Base-by-base conservation (phyloP, 2,329 filamentous ascomycete genomes). In the Claviceps pazoutovae region DNA sequence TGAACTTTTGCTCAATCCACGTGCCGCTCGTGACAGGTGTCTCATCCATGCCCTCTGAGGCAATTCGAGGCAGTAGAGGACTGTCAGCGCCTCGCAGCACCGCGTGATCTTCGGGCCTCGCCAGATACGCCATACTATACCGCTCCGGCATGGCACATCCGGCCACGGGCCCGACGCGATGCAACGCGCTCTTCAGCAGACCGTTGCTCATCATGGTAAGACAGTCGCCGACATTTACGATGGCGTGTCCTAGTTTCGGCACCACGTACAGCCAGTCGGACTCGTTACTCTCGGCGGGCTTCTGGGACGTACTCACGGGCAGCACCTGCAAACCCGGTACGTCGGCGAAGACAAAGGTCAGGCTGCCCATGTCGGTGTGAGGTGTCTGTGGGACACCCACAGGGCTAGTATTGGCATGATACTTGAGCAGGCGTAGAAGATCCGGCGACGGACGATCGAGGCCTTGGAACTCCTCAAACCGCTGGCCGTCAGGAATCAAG, bases 261-360 rank as follows among this genome's bases (percentile, higher is more conserved):
- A n/a, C 26, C 23, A 46, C 44, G 26, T 46, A 46, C 44, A 46
- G 44, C 44, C 44, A 46, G 44, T 46, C 44, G 44, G 44, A 46
- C 26, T 46, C 44, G 23, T 34, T 30, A 5, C 19, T 13, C 23
- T 11, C 44, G n/a, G 17, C 4, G 21, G 4, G 43, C 43, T 30
- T 30, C 26, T 34, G 44, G 7, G 23, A 23, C 26, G 36, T 16
- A 23, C 36, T 11, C 26, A 19, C n/a, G 3, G 44, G 44, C 44
- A 46, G 44, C 7, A 46, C 44, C 26, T 46, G 44, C 16, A 46
- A n/a, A 16, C 44, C 44, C 14, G 44, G 44, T n/a, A 30, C 34
- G 44, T 46, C 44, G 26, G 44, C 36, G 8, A 46, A 46, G 26
- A 46, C 44, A 46, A 46, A 46, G 1, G 44, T 46, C 44, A 46